phyloP scores from a whole-genome alignment of 1,284 basidiomycete species.

The Coniophora puteana region DNA sequence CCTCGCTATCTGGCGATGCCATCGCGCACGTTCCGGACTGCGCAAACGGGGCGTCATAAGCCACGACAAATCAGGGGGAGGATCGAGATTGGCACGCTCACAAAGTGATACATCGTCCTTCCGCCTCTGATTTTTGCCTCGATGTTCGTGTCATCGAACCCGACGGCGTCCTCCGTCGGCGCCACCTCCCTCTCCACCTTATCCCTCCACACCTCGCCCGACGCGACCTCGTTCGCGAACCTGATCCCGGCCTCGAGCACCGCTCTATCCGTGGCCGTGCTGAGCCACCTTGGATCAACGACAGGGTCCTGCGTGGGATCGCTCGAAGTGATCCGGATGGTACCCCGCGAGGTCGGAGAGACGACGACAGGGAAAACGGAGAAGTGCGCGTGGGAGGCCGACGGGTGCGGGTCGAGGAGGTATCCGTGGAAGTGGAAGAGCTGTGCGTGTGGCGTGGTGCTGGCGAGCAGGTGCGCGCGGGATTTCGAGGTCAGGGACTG shows the following conservation, averaged over 20 bases:
- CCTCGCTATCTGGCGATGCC: background rate
- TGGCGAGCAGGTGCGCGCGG: too few species aligned
- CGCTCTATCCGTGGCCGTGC: background rate
- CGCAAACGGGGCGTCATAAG: too few species aligned
- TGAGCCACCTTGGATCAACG: conserved; percentile 5
- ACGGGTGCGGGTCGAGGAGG: background rate
- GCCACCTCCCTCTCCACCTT: background rate
- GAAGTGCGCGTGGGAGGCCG: background rate
- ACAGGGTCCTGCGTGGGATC: background rate
- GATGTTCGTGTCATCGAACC: background rate
- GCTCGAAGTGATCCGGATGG: conserved; percentile 1
- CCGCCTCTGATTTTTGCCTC: background rate
- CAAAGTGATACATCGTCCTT: background rate
- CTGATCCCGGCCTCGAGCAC: conserved; percentile 1
- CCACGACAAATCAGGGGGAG: too few species aligned
- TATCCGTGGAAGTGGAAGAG: background rate
- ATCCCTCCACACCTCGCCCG: background rate
- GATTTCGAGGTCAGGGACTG: too few species aligned
- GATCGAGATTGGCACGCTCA: too few species aligned
- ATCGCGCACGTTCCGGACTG: conserved; percentile 1
- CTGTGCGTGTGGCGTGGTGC: background rate
- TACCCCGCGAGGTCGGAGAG: conserved; percentile 2
- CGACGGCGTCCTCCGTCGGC: conserved; percentile 1
- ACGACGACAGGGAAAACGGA: background rate
- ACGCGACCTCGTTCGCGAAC: conserved; percentile 1